These are phyloP conservation scores for Beta lomatogona DNA, from an alignment of 179 eudicot species.

Conservation along the genomic window DNA sequence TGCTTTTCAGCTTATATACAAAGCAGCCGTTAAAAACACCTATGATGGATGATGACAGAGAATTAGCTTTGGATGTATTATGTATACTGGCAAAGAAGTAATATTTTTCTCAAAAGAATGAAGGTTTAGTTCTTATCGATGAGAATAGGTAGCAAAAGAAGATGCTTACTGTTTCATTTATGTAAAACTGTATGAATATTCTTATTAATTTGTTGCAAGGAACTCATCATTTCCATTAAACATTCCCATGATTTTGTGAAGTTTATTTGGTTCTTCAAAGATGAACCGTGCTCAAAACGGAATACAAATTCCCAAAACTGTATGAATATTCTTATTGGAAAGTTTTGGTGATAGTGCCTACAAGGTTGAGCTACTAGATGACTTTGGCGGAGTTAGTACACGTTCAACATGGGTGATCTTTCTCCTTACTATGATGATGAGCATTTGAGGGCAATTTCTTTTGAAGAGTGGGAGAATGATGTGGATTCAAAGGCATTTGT, in stretches of 20 bases:
- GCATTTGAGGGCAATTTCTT: no score
- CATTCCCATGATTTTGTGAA: background rate
- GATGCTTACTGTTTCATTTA: background rate
- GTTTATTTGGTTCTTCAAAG: background rate
- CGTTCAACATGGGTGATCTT: no score
- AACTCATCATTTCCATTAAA: background rate
- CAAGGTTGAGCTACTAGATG: no score
- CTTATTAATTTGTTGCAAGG: background rate
- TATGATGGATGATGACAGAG: background rate
- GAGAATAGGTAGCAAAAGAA: background rate
- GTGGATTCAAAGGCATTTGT: no score
- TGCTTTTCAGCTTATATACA: conserved; percentile 53
- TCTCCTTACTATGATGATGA: no score
- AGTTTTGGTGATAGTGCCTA: no score
- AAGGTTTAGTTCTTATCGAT: background rate
- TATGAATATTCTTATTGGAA: no score
- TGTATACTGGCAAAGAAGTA: background rate
- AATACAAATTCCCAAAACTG: no score
- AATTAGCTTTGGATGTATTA: background rate
- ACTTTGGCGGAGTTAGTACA: no score
- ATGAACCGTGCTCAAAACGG: no score
- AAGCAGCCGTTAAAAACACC: conserved; percentile 37
- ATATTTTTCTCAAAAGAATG: background rate
- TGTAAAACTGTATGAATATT: background rate
- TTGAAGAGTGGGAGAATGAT: no score